phyloP scores from a whole-genome alignment of 768 basidiomycete genomes.

The Cyathus striatus region DNA sequence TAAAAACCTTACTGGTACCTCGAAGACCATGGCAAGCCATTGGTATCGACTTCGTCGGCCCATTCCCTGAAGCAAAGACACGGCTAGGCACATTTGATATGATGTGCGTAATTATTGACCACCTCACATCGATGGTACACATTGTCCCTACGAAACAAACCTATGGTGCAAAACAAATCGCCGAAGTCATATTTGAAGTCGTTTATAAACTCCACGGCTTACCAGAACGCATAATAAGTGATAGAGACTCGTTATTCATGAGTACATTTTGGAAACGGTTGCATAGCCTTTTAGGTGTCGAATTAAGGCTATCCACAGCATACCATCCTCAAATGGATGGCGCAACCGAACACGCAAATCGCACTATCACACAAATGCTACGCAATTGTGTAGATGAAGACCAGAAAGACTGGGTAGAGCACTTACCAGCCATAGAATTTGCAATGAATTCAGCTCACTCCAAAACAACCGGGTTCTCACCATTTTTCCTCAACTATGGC shows the following conservation, averaged over 20 bases:
- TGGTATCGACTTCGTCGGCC: slow-evolving; percentile 1
- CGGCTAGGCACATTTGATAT: too few relatives aligned
- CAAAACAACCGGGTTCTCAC: slow-evolving; percentile 26
- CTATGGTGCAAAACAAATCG: background rate
- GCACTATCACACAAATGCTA: slow-evolving; percentile 9
- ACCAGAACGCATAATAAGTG: background rate
- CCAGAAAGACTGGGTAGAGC: slow-evolving; percentile 22
- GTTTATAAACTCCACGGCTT: background rate
- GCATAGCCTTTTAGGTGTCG: background rate
- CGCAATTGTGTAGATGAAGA: slow-evolving; percentile 13
- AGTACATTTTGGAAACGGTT: background rate
- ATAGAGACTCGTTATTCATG: background rate
- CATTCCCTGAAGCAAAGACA: background rate
- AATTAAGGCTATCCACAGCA: background rate
- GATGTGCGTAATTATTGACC: background rate
- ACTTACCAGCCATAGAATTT: slow-evolving; percentile 28
- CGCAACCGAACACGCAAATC: background rate
- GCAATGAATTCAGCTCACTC: slow-evolving; percentile 27
- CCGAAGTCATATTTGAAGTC: background rate
- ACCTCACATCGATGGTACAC: background rate
- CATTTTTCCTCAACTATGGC: slow-evolving; percentile 26
- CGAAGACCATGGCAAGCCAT: background rate
- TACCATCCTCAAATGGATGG: background rate
- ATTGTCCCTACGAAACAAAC: background rate
- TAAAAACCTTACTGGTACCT: background rate